Evolutionary conservation across 164 flowering plant genomes (phyloP), one percentile per base, ranked within the genome.

Genomic region (Amborella trichopoda): DNA sequence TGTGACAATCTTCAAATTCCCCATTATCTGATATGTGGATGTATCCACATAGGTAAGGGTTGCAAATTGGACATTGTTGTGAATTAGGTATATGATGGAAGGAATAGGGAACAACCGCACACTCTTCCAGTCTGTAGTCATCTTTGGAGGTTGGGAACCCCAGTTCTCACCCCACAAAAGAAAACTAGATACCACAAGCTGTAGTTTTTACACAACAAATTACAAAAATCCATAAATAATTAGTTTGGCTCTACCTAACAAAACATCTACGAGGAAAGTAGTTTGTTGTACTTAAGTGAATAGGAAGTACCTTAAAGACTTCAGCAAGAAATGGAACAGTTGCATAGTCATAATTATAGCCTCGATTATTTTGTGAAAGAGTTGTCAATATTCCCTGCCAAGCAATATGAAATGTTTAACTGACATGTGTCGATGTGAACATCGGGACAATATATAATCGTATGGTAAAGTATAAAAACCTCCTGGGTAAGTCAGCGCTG

Each of bases 321-420:
- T 91, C 99, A 46, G 96, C 96, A 32, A 91, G 95, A 65, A 90
- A 90, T 40, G 97, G 97, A 57, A 90, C 81, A 6, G 95, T 85
- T 2, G 97, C 93, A 59, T 83, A 89, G 51, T 85, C 97, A 63
- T 85, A 89, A 40, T 66, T 66, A 53, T 90, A 90, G 16, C 66
- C 68, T 5, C 95, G 88, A 68, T 85, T 68, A 48, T 74, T 90
- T 63, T 89, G 95, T 9, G 93, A 89, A 11, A 85, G 70, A 13
- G 95, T 77, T 5, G 95, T 87, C 62, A 86, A 64, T 44, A 90
- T 86, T 34, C 98, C 98, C 98, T 90, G 76, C 40, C 57, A 46
- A 50, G 21, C 21, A 11, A 51, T 56, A 16, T 14, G 36, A 28
- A 32, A 26, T 18, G 6, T 9, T 6, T 6, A 38, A 38, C 16